Base-by-base conservation (phyloP, 2,329 filamentous ascomycete species). In the Coniella vitis region DNA sequence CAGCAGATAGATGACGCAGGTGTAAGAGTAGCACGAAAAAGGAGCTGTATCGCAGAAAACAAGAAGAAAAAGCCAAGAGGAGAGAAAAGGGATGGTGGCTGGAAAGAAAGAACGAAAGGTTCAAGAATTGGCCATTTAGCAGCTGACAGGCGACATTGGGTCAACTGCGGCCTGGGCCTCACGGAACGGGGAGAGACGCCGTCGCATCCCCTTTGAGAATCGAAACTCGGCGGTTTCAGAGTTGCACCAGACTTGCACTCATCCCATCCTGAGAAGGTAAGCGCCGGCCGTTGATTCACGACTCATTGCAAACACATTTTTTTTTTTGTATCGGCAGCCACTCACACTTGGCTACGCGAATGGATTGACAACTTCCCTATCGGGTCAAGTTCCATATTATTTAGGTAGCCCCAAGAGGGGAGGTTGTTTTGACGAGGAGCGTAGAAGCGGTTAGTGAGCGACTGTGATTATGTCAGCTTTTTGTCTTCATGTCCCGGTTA, bases 191-290 rank as follows among this genome's bases (percentile, higher is more conserved):
- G 43, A 48, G 38, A 29, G 45, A 43, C 41, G 39, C 48, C 25
- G 25, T 5, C 42, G 45, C 20, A 38, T 13, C 35, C 44, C 34
- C 31, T 38, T 41, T 25, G 44, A 45, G 45, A 38, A 53, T 51
- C 51, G 47, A 61, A 65, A 62, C 61, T 58, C 46, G 50, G 54
- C 56, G 44, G 72, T 75, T 75, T 75, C 72, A 75, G 65, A 59
- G 49, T 56, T 74, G 72, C 61, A 58, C 56, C 68, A 71, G 64
- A 69, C 58, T 66, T 59, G 63, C n/a, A 62, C 60, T 60, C 61
- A 63, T 63, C 56, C 42, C 36, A 40, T 35, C 12, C 57, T 57
- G 5, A 5, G 25, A 10, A 56, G 45, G 39, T 58, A 60, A 61
- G 58, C 55, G 48, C 50, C 52, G 45, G 22, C 31, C 35, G 56